Conservation (phyloP, 345 rosid genomes). For the Limnanthes douglasii region DNA sequence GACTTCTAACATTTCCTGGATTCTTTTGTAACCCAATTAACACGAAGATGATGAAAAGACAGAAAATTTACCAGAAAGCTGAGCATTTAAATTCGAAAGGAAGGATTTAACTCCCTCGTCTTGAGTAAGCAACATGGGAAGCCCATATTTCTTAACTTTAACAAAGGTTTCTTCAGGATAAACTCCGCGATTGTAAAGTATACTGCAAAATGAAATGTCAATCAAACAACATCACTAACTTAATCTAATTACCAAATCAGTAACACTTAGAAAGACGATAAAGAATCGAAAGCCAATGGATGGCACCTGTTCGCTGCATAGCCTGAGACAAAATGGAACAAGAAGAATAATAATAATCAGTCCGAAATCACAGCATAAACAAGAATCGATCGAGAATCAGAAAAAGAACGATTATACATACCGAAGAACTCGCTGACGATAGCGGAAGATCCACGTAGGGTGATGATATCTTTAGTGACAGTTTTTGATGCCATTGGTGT, state of each 20-base stretch:
- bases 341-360: conserved; percentile 5
- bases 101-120: conserved; percentile 85
- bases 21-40: conserved; percentile 6
- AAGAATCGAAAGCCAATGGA: background rate
- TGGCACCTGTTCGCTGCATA: conserved; percentile 93
- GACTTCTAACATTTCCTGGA: background rate
- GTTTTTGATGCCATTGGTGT: conserved; percentile 79
- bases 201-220: conserved; percentile 26
- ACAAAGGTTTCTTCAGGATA: conserved; percentile 87
- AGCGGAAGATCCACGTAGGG: conserved; percentile 92
- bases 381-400: background rate
- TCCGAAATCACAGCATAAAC: background rate
- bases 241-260: background rate
- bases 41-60: background rate
- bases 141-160: conserved; percentile 95
- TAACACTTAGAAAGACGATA: background rate
- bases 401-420: conserved; percentile 11
- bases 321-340: conserved; percentile 27
- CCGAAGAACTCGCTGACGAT: conserved; percentile 97
- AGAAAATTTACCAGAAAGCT: conserved; percentile 46
- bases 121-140: conserved; percentile 77
- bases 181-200: conserved; percentile 88
- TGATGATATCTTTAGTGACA: conserved; percentile 82
- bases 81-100: conserved; percentile 48
- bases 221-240: conserved; percentile 6